These are phyloP conservation scores for Globisporangium spinosum DNA, from an alignment of 352 stramenopile species.

Conservation along the genomic window DNA sequence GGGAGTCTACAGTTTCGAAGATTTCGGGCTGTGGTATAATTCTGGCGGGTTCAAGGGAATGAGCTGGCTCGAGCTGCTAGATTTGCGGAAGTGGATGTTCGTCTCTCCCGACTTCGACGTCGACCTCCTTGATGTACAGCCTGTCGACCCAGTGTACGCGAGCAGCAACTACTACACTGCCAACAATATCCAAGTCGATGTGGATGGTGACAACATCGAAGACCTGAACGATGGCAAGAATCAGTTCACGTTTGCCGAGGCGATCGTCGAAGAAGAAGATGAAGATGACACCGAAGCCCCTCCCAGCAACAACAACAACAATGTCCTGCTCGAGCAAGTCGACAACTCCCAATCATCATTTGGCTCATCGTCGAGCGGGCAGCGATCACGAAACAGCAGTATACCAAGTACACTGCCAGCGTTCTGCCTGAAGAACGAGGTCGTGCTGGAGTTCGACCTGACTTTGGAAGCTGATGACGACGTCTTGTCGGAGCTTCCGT, in stretches of 20 bases:
- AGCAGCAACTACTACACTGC: slow-evolving; percentile 84
- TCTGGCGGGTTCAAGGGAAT: slow-evolving; percentile 66
- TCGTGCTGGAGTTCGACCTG: slow-evolving; percentile 82
- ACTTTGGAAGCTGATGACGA: slow-evolving; percentile 64
- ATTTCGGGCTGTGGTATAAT: slow-evolving; percentile 87
- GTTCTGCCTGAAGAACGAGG: slow-evolving; percentile 78
- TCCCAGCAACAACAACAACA: slow-evolving; percentile 13
- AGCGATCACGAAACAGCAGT: slow-evolving; percentile 44
- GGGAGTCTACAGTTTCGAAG: slow-evolving; percentile 75
- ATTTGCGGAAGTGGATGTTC: slow-evolving; percentile 84
- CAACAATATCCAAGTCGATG: slow-evolving; percentile 81
- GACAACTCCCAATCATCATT: slow-evolving; percentile 33
- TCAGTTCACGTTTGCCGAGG: slow-evolving; percentile 59
- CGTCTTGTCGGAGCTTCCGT: slow-evolving; percentile 52
- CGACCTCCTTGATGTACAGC: slow-evolving; percentile 59
- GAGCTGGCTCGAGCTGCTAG: slow-evolving; percentile 84
- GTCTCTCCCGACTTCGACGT: slow-evolving; percentile 66
- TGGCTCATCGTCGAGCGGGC: slow-evolving; percentile 53
- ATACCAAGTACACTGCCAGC: slow-evolving; percentile 59
- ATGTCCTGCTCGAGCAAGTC: slow-evolving; percentile 12
- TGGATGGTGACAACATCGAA: slow-evolving; percentile 40
- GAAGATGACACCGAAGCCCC: slow-evolving; percentile 37
- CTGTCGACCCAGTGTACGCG: slow-evolving; percentile 65
- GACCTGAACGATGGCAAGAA: slow-evolving; percentile 32
- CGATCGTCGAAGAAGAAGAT: slow-evolving; percentile 66